Evolutionary conservation across 768 basidiomycete species (phyloP), one percentile per base, ranked within the genome.

Genomic region (Gloeophyllum trabeum): DNA sequence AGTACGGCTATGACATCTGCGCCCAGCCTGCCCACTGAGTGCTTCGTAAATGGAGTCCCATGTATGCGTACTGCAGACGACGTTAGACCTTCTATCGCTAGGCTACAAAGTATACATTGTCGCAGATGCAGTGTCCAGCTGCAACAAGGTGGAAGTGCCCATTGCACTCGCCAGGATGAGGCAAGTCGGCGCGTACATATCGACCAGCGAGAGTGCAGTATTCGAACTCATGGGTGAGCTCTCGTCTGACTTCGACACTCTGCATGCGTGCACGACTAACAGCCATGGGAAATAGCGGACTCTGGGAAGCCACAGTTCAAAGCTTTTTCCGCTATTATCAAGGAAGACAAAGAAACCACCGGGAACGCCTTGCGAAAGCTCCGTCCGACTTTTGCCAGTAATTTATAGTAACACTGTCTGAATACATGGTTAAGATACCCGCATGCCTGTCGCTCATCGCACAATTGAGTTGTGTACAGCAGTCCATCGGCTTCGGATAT

Each of bases 31-130:
- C 41, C 5, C 21, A n/a, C n/a, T n/a, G n/a, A n/a, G n/a, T 24
- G 24, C 20, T 32, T 3, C 39, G 43, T 46, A 19, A n/a, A 48
- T 13, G 6, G 48, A 92, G 90, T 75, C 85, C 13, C 92, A 94
- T 51, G 77, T 96, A 46, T 96, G 92, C 53, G 76, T 94, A 6
- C 69, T 91, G 4, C 91, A 94, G 58, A 86, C 89, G 0, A 70
- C 81, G 0, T 63, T 92, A 14, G 79, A 83, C 46, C 69, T 94
- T 10, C 58, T 83, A 3, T 54, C 65, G 35, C 48, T 23, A 1
- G 66, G 65, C 0, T 71, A 68, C 35, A 56, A 68, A 45, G 76
- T 85, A 4, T 75, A 85, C 56, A 69, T 92, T 28, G 62, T 90
- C 19, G 87, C 84, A 1, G 91, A 96, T 53, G 89, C 80, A 13